Evolutionary conservation across 345 rosid species (phyloP).

Genomic region (Citrus unshiu): DNA sequence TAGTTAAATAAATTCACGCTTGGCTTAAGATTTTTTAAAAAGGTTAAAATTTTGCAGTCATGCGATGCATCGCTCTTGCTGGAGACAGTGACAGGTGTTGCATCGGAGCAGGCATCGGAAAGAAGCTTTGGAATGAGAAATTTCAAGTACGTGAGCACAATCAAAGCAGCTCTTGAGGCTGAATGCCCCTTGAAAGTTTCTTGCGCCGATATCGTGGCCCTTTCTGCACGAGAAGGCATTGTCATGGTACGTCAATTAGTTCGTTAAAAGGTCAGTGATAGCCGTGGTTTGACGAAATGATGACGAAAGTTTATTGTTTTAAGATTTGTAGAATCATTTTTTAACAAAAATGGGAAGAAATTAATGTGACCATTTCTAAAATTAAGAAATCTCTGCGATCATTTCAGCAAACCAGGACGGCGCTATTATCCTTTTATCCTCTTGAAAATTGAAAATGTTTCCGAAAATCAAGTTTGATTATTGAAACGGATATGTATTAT

Average conservation of each 20-base stretch:
- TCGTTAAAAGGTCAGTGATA: no score
- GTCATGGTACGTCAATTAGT: constrained; percentile 40
- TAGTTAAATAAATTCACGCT: not conserved
- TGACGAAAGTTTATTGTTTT: no score
- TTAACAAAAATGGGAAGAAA: no score
- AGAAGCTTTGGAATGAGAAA: constrained; percentile 89
- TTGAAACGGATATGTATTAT: not conserved
- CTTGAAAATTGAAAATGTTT: no score
- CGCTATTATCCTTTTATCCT: no score
- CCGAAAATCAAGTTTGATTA: no score
- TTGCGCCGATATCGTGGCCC: constrained; percentile 77
- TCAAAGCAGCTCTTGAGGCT: constrained; percentile 70
- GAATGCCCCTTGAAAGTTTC: constrained; percentile 78
- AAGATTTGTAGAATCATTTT: no score
- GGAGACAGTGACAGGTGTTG: constrained; percentile 44
- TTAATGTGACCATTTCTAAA: no score
- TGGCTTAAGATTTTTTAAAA: no score
- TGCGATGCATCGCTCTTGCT: constrained; percentile 81
- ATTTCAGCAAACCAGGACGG: no score
- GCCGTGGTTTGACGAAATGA: no score
- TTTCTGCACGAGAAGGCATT: constrained; percentile 81
- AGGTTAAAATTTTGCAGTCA: constrained; percentile 30
- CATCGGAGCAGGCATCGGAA: constrained; percentile 53
- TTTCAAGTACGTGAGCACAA: constrained; percentile 68
- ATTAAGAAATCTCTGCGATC: no score